These are phyloP conservation scores for Bruguiera hainesii DNA, from an alignment of 441 rosid species.

Conservation along the genomic window DNA sequence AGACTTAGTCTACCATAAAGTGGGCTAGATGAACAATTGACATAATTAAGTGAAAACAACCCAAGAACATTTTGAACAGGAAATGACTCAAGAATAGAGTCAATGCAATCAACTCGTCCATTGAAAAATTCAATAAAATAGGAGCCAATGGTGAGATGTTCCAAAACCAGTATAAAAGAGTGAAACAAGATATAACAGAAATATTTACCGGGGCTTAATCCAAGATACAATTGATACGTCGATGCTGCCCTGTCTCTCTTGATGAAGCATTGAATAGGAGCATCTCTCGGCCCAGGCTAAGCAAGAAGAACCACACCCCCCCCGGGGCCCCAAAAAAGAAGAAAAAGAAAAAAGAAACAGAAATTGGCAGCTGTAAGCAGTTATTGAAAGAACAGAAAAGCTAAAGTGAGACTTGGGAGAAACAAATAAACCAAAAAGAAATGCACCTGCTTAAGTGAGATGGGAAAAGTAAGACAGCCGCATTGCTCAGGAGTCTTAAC, in stretches of 20 bases:
- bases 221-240: slow-evolving; percentile 65
- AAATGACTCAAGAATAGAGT: no score
- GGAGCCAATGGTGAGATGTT: background rate
- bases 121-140: no score
- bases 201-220: slow-evolving; percentile 76
- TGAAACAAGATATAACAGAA: background rate
- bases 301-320: background rate
- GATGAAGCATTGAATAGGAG: slow-evolving; percentile 85
- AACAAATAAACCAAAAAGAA: background rate
- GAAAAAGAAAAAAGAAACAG: slow-evolving; percentile 4
- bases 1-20: no score
- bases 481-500: slow-evolving; percentile 68
- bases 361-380: background rate
- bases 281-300: slow-evolving; percentile 87
- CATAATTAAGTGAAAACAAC: no score
- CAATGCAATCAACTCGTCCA: no score
- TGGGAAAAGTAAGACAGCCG: slow-evolving; percentile 69
- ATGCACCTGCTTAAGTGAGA: slow-evolving; percentile 74
- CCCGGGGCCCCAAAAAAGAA: background rate
- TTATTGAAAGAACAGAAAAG: background rate
- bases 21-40: no score
- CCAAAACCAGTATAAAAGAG: background rate
- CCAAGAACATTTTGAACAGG: no score
- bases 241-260: slow-evolving; percentile 71
- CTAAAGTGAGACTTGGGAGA: no score